Evolutionary conservation across 2,329 filamentous ascomycete species (phyloP).

Genomic region (Aspergillus tamarii): DNA sequence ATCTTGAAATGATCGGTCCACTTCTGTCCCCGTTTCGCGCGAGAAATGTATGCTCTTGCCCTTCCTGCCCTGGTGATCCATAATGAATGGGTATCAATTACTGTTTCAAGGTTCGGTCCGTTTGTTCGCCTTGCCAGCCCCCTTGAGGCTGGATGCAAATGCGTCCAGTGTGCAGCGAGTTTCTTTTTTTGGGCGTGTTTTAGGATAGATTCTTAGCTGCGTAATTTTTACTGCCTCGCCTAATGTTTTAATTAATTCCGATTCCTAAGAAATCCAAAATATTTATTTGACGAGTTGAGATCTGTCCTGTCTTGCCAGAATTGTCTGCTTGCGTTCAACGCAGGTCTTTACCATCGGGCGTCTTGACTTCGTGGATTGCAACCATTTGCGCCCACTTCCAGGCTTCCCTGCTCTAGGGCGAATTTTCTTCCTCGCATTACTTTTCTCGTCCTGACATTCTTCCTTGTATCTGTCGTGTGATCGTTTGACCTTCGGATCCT

Average conservation of each 20-base stretch:
- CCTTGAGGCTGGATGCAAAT: slow-evolving; percentile 23
- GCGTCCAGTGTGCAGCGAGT: slow-evolving; percentile 16
- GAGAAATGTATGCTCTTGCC: slow-evolving; percentile 18
- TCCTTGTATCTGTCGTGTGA: slow-evolving; percentile 18
- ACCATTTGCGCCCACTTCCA: slow-evolving; percentile 35
- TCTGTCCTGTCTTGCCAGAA: slow-evolving; percentile 29
- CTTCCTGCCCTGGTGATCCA: slow-evolving; percentile 18
- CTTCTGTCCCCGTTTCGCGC: slow-evolving; percentile 16
- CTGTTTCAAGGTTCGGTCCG: slow-evolving; percentile 29
- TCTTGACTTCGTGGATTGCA: slow-evolving; percentile 36
- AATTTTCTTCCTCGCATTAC: slow-evolving; percentile 22
- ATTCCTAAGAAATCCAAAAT: slow-evolving; percentile 21
- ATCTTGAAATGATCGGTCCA: slow-evolving; percentile 17
- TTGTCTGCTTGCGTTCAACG: slow-evolving; percentile 31
- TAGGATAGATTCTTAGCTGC: slow-evolving; percentile 25
- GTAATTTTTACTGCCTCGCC: slow-evolving; percentile 14
- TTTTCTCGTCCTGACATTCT: slow-evolving; percentile 27
- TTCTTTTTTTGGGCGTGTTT: slow-evolving; percentile 21
- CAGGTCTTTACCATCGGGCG: slow-evolving; percentile 24
- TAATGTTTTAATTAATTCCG: slow-evolving; percentile 17
- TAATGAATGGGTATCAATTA: slow-evolving; percentile 27
- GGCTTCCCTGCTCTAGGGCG: slow-evolving; percentile 16
- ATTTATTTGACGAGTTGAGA: slow-evolving; percentile 24
- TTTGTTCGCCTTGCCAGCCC: slow-evolving; percentile 25
- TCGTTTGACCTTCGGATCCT: slow-evolving; percentile 17